These are phyloP conservation scores for Aspergillus tubingensis DNA, from an alignment of 2,329 filamentous ascomycete species.

Conservation along the genomic window DNA sequence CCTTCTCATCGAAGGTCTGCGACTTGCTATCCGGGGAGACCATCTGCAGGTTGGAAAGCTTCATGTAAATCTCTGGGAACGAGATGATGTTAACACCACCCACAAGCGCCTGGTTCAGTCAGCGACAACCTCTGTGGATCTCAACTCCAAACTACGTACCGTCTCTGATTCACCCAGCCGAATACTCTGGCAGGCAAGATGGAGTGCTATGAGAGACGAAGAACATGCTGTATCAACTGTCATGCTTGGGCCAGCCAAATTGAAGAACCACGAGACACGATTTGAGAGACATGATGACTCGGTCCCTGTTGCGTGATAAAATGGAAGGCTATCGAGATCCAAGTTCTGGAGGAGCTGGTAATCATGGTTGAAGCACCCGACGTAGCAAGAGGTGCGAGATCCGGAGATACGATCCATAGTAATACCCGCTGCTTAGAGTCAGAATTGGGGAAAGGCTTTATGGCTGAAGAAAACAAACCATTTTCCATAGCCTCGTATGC, in stretches of 20 bases:
- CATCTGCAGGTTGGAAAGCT: neutral
- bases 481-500: neutral
- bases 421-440: neutral
- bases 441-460: neutral
- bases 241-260: constrained; percentile 17
- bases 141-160: neutral
- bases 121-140: neutral
- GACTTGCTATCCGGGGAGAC: constrained; percentile 8
- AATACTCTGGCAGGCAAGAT: constrained; percentile 16
- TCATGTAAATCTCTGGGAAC: neutral
- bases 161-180: constrained; percentile 4
- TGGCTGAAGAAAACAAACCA: neutral
- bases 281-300: constrained; percentile 8
- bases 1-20: constrained; percentile 12
- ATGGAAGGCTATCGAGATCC: neutral
- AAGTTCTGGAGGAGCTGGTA: neutral
- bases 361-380: neutral
- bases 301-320: constrained; percentile 3
- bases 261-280: constrained; percentile 19
- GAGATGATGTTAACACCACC: neutral
- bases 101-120: neutral
- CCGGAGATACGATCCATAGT: neutral
- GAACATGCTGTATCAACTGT: constrained; percentile 21
- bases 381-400: neutral
- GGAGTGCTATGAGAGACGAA: constrained; percentile 11